phyloP scores from a whole-genome alignment of 2,329 filamentous ascomycete species.

The Didymella lethalis region DNA sequence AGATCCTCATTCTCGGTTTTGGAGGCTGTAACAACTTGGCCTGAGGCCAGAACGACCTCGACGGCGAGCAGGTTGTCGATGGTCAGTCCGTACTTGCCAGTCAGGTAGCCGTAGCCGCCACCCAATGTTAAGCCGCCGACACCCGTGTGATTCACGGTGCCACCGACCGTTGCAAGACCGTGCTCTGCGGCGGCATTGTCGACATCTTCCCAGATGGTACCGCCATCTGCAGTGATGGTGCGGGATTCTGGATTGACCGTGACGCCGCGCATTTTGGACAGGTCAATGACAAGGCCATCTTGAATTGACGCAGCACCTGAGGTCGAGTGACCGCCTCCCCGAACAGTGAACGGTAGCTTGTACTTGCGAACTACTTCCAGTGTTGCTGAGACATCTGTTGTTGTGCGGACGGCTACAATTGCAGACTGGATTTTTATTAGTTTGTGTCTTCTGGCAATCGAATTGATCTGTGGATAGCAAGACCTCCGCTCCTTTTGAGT shows the following conservation, averaged over 20 bases:
- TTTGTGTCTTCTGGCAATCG: neutral
- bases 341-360: constrained; percentile 60
- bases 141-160: constrained; percentile 69
- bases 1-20: constrained; percentile 38
- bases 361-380: constrained; percentile 35
- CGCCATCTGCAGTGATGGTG: constrained; percentile 61
- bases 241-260: constrained; percentile 56
- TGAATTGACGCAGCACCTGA: constrained; percentile 59
- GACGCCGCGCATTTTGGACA: constrained; percentile 61
- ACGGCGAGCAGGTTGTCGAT: constrained; percentile 55
- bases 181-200: constrained; percentile 60
- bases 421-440: constrained; percentile 7
- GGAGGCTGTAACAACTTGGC: constrained; percentile 46
- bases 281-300: constrained; percentile 65
- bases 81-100: constrained; percentile 62
- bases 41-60: constrained; percentile 47
- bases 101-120: constrained; percentile 67
- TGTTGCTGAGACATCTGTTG: constrained; percentile 26
- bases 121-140: constrained; percentile 64
- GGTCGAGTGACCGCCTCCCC: constrained; percentile 65
- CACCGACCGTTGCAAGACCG: constrained; percentile 66
- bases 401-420: constrained; percentile 23
- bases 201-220: constrained; percentile 63
- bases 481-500: neutral
- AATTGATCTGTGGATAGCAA: neutral